Percentiles rank a stretch among this genome's conserved stretches.
Evolutionary conservation across 2,329 filamentous ascomycete species (phyloP).

Genomic region (Colletotrichum tropicicola): DNA sequence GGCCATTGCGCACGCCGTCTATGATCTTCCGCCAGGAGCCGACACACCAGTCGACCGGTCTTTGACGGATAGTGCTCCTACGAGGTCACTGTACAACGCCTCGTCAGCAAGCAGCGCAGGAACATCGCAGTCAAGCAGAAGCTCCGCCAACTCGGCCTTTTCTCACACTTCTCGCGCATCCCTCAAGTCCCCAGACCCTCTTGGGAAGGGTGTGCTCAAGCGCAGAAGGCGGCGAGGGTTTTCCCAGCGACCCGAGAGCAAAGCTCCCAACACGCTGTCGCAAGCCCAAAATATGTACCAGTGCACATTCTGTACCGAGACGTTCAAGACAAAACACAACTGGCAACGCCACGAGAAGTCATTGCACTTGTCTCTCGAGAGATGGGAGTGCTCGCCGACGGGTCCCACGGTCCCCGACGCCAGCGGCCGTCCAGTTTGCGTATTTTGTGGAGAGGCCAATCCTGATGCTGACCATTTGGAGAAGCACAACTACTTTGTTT

Average conservation of each 20-base stretch:
- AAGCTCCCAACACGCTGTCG: not conserved
- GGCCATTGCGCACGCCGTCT: constrained; percentile 32
- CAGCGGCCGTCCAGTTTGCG: constrained; percentile 45
- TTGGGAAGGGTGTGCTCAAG: not conserved
- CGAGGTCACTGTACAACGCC: not conserved
- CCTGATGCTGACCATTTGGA: constrained; percentile 45
- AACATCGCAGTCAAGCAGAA: constrained; percentile 27
- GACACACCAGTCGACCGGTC: not conserved
- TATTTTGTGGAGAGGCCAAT: constrained; percentile 45
- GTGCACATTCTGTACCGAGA: constrained; percentile 57
- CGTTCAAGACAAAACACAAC: constrained; percentile 54
- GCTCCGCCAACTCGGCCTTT: constrained; percentile 27
- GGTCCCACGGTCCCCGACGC: constrained; percentile 39
- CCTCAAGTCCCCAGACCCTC: not conserved
- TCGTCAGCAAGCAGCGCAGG: constrained; percentile 34
- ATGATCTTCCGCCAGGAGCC: not conserved
- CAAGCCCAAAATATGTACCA: constrained; percentile 38
- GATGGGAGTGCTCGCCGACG: constrained; percentile 51
- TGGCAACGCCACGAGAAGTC: constrained; percentile 61
- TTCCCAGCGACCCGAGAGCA: not conserved
- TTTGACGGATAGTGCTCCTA: constrained; percentile 4
- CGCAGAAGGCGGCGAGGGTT: constrained; percentile 4
- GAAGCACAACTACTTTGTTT: constrained; percentile 50
- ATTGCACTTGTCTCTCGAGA: constrained; percentile 50
- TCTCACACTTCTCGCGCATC: constrained; percentile 19